Evolutionary conservation across 352 stramenopile genomes (phyloP), one percentile per base, ranked within the genome.

Genomic region (Globisporangium yorkense): DNA sequence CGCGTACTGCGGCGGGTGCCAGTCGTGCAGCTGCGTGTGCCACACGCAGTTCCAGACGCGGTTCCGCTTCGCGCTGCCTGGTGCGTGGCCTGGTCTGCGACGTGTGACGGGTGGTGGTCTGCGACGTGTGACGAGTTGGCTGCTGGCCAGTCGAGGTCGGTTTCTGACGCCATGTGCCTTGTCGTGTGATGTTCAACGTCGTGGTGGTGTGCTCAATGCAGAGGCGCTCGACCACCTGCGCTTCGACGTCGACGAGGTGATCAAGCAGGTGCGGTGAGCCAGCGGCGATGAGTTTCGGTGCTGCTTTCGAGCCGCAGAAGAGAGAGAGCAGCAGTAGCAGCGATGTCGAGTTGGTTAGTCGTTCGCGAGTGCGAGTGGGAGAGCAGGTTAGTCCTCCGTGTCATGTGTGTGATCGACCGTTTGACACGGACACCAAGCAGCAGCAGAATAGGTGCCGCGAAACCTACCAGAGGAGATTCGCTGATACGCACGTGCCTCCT

Each of bases 11-110:
- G 80, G 80, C 27, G 81, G 80, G 56, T 94, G 84, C 48, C 81
- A 92, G 65, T 86, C 80, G 43, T 94, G 84, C 61, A 82, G 74
- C 56, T 94, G 84, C 31, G 61, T 89, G 47, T 94, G 84, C 45
- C 84, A 94, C 72, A 94, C 84, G 49, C 74, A 88, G n/a, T 94
- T 91, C 72, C 82, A 91, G 68, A 94, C 82, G 21, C 84, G 84
- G 43, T 92, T 89, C 64, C 84, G 84, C 55, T 84, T 80, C 61
- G 72, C 67, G n/a, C 68, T 79, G 31, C 84, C 82, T 47, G 84
- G 84, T 92, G 63, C 56, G 80, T 74, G 39, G 2, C 8, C 40
- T 53, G 40, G 27, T 2, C 40, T 44, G 27, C n/a, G 31, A 37
- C 12, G 8, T 20, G 41, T 27, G n/a, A 37, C 33, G 33, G 33